Conservation (phyloP, 257 asterid genomes). For the Plantago elongata region DNA sequence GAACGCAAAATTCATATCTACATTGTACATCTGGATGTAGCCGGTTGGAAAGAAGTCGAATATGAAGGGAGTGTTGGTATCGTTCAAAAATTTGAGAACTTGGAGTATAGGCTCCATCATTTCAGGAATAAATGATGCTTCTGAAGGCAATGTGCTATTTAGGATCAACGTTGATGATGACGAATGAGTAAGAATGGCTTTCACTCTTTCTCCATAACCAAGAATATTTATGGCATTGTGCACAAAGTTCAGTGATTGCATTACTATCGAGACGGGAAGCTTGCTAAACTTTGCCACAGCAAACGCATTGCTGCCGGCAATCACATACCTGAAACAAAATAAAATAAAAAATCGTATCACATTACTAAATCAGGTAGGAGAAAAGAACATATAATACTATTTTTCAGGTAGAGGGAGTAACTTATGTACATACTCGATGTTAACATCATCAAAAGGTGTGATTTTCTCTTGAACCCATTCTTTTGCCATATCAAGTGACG, state of each 20-base stretch:
- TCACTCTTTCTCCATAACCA: constrained; percentile 16
- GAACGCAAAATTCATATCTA: constrained; percentile 40
- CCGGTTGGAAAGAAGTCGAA: constrained; percentile 40
- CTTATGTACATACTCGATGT: no score
- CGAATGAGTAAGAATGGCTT: constrained; percentile 44
- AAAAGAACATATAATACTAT: no score
- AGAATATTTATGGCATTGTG: neutral
- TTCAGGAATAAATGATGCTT: constrained; percentile 45
- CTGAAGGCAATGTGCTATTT: constrained; percentile 21
- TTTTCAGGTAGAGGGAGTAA: no score
- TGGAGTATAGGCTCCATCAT: constrained; percentile 37
- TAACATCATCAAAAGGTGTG: no score
- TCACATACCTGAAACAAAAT: neutral
- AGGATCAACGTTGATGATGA: constrained; percentile 5
- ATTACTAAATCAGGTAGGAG: no score
- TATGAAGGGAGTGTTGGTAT: constrained; percentile 39
- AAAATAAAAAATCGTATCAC: no score
- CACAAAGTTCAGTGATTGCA: neutral
- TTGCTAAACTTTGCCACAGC: neutral
- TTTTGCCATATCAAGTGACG: no score
- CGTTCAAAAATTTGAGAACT: constrained; percentile 29
- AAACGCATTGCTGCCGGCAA: neutral
- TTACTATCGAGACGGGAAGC: neutral
- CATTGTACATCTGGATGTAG: constrained; percentile 27
- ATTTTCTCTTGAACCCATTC: no score